Conservation (phyloP, 2,329 filamentous ascomycete species). For the Xenoacremonium recifei region DNA sequence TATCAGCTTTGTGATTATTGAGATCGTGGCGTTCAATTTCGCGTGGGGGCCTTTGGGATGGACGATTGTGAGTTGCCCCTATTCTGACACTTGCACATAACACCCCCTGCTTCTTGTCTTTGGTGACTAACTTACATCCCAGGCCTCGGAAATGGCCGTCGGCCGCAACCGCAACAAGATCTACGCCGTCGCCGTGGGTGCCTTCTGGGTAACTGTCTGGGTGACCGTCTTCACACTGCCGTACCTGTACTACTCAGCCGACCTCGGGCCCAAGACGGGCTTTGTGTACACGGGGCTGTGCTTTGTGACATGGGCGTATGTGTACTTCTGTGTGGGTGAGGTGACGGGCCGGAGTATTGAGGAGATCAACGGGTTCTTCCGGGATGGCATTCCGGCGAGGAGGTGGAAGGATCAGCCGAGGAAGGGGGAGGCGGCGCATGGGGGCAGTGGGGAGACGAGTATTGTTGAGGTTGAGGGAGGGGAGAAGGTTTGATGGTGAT, state of each 20-base stretch:
- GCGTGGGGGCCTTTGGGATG: constrained; percentile 38
- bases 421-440: constrained; percentile 1
- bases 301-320: constrained; percentile 33
- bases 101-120: no score
- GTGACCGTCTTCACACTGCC: constrained; percentile 37
- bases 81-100: no score
- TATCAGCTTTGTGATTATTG: constrained; percentile 41
- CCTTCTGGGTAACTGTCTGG: constrained; percentile 44
- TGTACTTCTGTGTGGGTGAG: constrained; percentile 35
- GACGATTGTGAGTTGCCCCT: constrained; percentile 29
- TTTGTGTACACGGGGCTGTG: constrained; percentile 35
- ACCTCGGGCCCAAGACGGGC: constrained; percentile 37
- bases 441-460: not conserved
- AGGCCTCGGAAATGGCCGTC: constrained; percentile 45
- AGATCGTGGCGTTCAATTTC: constrained; percentile 45
- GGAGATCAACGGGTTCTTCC: constrained; percentile 28
- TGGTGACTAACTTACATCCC: not conserved
- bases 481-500: not conserved
- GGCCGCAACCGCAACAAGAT: constrained; percentile 41
- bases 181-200: constrained; percentile 35
- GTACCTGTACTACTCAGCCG: constrained; percentile 40
- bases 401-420: constrained; percentile 25
- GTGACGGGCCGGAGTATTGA: constrained; percentile 27
- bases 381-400: constrained; percentile 25
- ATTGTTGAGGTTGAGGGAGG: not conserved